These are phyloP conservation scores for Begonia masoniana DNA, from an alignment of 306 rosid species.

Conservation along the genomic window DNA sequence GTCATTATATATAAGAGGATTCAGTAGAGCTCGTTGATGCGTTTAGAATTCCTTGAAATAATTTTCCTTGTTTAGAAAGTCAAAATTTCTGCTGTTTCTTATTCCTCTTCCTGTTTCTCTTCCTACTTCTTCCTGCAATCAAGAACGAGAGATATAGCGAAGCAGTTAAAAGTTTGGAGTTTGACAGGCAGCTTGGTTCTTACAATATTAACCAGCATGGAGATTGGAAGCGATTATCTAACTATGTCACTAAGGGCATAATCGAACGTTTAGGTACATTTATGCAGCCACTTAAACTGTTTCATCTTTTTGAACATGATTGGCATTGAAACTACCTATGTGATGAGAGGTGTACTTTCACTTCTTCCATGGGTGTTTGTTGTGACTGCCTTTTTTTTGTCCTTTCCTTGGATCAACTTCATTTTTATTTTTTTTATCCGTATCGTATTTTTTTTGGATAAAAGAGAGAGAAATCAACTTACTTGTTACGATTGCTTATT, in stretches of 20 bases:
- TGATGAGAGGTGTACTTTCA: too few species aligned
- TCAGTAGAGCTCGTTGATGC: neutral
- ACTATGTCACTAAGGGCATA: constrained; percentile 37
- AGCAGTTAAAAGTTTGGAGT: constrained; percentile 67
- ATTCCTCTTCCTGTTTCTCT: constrained; percentile 1
- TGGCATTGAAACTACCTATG: neutral
- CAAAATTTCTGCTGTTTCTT: neutral
- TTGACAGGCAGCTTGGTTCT: constrained; percentile 83
- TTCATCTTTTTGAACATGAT: neutral
- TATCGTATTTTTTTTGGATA: too few species aligned
- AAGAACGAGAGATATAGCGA: constrained; percentile 54
- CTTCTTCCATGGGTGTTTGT: too few species aligned
- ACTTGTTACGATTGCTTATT: too few species aligned
- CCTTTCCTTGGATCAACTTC: too few species aligned
- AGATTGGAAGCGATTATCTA: constrained; percentile 68
- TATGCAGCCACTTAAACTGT: constrained; percentile 6
- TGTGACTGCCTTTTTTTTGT: too few species aligned
- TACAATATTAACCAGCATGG: constrained; percentile 50
- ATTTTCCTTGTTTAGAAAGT: constrained; percentile 3
- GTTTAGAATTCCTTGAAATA: neutral
- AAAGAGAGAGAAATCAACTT: too few species aligned
- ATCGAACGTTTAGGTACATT: constrained; percentile 43
- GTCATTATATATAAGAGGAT: neutral
- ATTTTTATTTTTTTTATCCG: too few species aligned
- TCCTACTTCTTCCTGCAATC: constrained; percentile 1